Percentiles rank a stretch among this genome's conserved stretches.
These are phyloP conservation scores for Conringia planisiliqua DNA, from an alignment of 345 rosid genomes.

Conservation along the genomic window DNA sequence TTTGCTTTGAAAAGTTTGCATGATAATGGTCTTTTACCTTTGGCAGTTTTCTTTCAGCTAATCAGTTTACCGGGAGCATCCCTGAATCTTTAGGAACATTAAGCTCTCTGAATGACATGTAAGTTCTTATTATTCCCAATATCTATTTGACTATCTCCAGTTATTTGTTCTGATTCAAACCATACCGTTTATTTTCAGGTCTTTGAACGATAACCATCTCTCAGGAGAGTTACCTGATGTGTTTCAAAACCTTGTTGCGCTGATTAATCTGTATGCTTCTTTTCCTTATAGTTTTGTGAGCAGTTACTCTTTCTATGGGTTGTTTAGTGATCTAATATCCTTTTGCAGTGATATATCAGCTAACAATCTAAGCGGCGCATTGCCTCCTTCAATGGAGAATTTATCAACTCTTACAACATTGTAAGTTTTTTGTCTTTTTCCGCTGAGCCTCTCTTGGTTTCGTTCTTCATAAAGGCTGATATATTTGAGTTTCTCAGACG, in stretches of 20 bases:
- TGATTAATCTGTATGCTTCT: constrained; percentile 77
- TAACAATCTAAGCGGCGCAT: constrained; percentile 78
- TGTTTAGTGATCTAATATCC: constrained; percentile 18
- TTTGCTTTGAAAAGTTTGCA: constrained; percentile 5
- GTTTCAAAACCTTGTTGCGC: constrained; percentile 55
- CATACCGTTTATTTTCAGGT: constrained; percentile 51
- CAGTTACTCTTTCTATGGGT: neutral
- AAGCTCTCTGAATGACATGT: constrained; percentile 65
- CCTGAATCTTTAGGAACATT: constrained; percentile 74
- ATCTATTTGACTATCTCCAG: neutral
- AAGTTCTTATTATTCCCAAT: constrained; percentile 11
- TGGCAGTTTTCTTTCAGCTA: constrained; percentile 91
- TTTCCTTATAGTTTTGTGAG: neutral
- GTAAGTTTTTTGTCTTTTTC: constrained; percentile 41
- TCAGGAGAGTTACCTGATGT: constrained; percentile 91
- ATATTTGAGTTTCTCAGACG: constrained; percentile 55
- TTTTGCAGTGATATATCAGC: constrained; percentile 71
- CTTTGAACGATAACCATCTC: constrained; percentile 67
- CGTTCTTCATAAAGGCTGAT: constrained; percentile 30
- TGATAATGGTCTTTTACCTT: constrained; percentile 39
- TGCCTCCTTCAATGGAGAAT: constrained; percentile 74
- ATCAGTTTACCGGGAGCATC: constrained; percentile 87
- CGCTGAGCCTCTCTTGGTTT: neutral
- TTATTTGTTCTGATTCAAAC: neutral
- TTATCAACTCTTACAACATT: constrained; percentile 63